Conservation (phyloP, 2,329 filamentous ascomycete genomes). For the Fusarium chlamydosporum region DNA sequence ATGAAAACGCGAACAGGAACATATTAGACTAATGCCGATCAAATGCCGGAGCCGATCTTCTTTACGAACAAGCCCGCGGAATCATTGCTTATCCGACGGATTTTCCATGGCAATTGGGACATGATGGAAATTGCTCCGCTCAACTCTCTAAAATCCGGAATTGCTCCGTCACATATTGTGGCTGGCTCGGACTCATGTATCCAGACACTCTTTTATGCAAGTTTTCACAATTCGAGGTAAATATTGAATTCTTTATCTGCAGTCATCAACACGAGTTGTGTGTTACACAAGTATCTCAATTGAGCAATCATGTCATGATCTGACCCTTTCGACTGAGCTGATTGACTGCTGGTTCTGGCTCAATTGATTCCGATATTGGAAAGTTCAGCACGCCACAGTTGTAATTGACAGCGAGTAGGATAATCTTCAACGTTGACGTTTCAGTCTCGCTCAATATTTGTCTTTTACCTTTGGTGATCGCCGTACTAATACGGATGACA, state of each 20-base stretch:
- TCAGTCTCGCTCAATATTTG: neutral
- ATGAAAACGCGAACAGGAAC: too few species aligned
- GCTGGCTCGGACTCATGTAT: too few species aligned
- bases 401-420: neutral
- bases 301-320: conserved; percentile 4
- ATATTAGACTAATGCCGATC: neutral
- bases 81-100: too few species aligned
- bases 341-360: neutral
- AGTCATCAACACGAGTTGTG: neutral
- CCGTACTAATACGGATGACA: neutral
- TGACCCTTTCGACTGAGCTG: neutral
- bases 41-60: neutral
- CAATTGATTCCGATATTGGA: neutral
- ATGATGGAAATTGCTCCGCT: neutral
- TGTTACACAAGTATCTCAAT: neutral
- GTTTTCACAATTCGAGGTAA: conserved; percentile 1
- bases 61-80: neutral
- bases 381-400: neutral
- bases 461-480: accelerated
- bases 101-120: neutral
- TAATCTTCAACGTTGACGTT: neutral
- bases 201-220: neutral
- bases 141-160: neutral
- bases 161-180: neutral
- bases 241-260: conserved; percentile 4